These are phyloP conservation scores for Suzukiozyma palmioleophila DNA, from an alignment of 1,139 yeast species.

Conservation along the genomic window DNA sequence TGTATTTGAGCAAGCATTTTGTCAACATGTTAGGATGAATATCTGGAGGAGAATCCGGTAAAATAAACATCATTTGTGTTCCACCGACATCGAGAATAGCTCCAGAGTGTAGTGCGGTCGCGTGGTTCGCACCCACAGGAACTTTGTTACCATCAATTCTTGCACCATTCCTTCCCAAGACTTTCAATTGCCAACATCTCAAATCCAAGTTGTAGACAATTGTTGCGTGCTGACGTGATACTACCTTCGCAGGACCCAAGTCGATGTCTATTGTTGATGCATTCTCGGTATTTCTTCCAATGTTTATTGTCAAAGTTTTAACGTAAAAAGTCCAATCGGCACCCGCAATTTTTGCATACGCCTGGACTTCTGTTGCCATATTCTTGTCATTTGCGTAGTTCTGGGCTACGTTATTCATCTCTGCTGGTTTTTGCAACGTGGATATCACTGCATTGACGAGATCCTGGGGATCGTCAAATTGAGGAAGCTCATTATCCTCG, in stretches of 20 bases:
- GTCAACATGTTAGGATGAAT: conserved; percentile 50
- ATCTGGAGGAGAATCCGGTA: conserved; percentile 85
- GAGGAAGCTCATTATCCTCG: conserved; percentile 22
- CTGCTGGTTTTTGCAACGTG: conserved; percentile 44
- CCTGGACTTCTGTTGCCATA: conserved; percentile 83
- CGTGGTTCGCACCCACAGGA: conserved; percentile 41
- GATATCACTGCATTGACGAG: conserved; percentile 51
- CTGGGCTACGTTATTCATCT: conserved; percentile 46
- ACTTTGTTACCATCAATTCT: conserved; percentile 72
- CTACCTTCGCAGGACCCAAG: conserved; percentile 94
- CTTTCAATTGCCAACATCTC: conserved; percentile 81
- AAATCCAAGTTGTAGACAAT: conserved; percentile 72
- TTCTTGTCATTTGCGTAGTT: conserved; percentile 64
- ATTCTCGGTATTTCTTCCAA: conserved; percentile 79
- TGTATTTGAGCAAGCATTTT: conserved; percentile 30
- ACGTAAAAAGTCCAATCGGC: conserved; percentile 91
- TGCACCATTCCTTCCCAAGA: conserved; percentile 89
- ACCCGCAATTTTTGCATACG: conserved; percentile 96
- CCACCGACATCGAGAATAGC: conserved; percentile 92
- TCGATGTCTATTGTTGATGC: conserved; percentile 67
- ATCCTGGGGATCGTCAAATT: conserved; percentile 49
- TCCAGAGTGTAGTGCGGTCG: conserved; percentile 70
- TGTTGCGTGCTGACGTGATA: conserved; percentile 82
- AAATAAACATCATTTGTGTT: conserved; percentile 96
- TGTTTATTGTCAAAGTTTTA: conserved; percentile 67